Conservation (phyloP, 2,329 filamentous ascomycete genomes). For the Tolypocladium guangdongense region DNA sequence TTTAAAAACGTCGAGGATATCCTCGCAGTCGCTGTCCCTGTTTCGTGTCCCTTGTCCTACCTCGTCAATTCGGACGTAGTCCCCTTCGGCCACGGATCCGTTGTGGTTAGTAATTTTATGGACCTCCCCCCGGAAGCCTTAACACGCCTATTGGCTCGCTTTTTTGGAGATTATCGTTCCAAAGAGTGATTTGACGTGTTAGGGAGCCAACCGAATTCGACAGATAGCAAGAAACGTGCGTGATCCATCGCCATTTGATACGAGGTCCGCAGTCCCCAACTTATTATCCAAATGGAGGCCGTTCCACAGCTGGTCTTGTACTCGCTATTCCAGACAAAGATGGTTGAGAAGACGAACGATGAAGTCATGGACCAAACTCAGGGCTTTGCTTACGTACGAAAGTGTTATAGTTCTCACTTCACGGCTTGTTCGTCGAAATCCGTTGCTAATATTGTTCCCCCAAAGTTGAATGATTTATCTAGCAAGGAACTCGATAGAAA, state of each 20-base stretch:
- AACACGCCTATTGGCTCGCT: constrained; percentile 6
- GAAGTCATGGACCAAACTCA: constrained; percentile 41
- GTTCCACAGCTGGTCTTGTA: constrained; percentile 29
- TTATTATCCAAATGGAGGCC: constrained; percentile 34
- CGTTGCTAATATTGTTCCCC: constrained; percentile 26
- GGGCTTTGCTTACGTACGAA: constrained; percentile 38
- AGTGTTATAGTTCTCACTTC: constrained; percentile 40
- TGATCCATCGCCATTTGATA: constrained; percentile 40
- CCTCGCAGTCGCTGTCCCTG: constrained; percentile 23
- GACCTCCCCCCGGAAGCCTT: neutral
- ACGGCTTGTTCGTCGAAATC: constrained; percentile 41
- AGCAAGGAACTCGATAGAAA: neutral
- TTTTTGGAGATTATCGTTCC: too few species aligned
- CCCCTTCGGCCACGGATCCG: too few species aligned
- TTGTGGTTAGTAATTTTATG: neutral
- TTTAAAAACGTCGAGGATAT: constrained; percentile 49
- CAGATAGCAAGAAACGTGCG: constrained; percentile 36
- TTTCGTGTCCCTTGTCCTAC: constrained; percentile 6
- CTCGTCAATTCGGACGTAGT: neutral
- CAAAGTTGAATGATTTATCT: constrained; percentile 16
- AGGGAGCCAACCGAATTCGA: constrained; percentile 36
- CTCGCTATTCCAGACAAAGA: constrained; percentile 30
- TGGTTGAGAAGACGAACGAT: constrained; percentile 29
- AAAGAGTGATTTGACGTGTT: too few species aligned
- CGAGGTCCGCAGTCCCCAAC: constrained; percentile 25